phyloP scores from a whole-genome alignment of 352 stramenopile genomes.

The Peronosclerospora sorghi region DNA sequence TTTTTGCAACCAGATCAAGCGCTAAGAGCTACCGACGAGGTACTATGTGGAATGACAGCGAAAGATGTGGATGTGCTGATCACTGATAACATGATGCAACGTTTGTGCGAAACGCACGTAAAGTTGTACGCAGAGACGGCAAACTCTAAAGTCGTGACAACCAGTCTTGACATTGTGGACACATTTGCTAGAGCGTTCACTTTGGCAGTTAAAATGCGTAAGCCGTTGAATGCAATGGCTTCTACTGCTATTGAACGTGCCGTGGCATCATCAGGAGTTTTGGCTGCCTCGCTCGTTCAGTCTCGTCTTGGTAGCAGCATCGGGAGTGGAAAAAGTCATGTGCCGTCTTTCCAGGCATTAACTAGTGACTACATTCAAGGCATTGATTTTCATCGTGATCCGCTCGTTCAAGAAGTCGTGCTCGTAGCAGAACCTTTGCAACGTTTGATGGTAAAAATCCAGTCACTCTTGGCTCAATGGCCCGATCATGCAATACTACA shows the following conservation, averaged over 20 bases:
- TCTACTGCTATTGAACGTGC: conserved; percentile 35
- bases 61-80: conserved; percentile 44
- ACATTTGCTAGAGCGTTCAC: conserved; percentile 64
- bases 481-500: conserved; percentile 95
- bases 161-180: conserved; percentile 35
- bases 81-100: conserved; percentile 61
- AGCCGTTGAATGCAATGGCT: conserved; percentile 47
- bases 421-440: conserved; percentile 83
- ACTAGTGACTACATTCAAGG: conserved; percentile 65
- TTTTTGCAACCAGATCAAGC: conserved; percentile 42
- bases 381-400: conserved; percentile 91
- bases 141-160: conserved; percentile 33
- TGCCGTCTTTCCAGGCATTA: conserved; percentile 46
- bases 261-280: conserved; percentile 37
- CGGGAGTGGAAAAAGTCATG: conserved; percentile 13
- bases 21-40: conserved; percentile 6
- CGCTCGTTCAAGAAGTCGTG: conserved; percentile 88
- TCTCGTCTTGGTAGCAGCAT: conserved; percentile 38
- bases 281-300: conserved; percentile 65
- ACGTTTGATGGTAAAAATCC: conserved; percentile 81
- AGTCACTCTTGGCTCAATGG: conserved; percentile 89
- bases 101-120: conserved; percentile 56
- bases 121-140: conserved; percentile 51
- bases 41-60: conserved; percentile 2
- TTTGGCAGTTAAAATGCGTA: conserved; percentile 52